Percentiles rank a stretch among this genome's conserved stretches.
phyloP scores from a whole-genome alignment of 176 grass and related monocot species.

The Carex kokanica region DNA sequence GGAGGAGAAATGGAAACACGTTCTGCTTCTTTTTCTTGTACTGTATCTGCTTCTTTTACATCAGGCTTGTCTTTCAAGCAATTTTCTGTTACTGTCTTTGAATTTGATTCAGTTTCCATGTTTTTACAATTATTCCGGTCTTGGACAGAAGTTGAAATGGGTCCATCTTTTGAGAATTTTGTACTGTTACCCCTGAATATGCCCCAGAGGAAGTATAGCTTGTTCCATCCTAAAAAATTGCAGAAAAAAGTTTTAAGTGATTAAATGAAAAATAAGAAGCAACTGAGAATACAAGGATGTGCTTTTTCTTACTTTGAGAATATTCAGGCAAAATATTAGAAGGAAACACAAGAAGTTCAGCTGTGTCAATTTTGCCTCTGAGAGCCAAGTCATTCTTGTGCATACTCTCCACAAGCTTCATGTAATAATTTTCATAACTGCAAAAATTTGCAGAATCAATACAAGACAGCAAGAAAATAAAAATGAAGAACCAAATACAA shows the following conservation, averaged over 20 bases:
- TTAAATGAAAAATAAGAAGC: conserved; percentile 14
- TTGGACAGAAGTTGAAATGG: conserved; percentile 18
- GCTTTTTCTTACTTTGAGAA: conserved; percentile 57
- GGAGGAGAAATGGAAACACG: conserved; percentile 5
- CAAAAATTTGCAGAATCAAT: conserved; percentile 13
- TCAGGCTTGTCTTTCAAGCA: conserved; percentile 30
- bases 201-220: conserved; percentile 91
- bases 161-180: conserved; percentile 23
- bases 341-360: conserved; percentile 86
- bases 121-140: conserved; percentile 26
- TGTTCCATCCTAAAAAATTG: conserved; percentile 80
- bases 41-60: conserved; percentile 30
- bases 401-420: conserved; percentile 87
- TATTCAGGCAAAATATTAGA: conserved; percentile 81
- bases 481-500: neutral
- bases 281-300: conserved; percentile 23
- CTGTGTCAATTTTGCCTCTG: conserved; percentile 58
- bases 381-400: conserved; percentile 73
- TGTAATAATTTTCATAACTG: conserved; percentile 87
- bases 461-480: neutral
- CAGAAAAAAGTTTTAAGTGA: conserved; percentile 16
- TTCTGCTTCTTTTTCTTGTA: neutral
- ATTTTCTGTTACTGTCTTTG: conserved; percentile 6
- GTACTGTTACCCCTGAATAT: conserved; percentile 60
- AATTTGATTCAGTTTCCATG: conserved; percentile 20